Evolutionary conservation across 75 land plant genomes (phyloP).

Genomic region (Sequoiadendron giganteum): DNA sequence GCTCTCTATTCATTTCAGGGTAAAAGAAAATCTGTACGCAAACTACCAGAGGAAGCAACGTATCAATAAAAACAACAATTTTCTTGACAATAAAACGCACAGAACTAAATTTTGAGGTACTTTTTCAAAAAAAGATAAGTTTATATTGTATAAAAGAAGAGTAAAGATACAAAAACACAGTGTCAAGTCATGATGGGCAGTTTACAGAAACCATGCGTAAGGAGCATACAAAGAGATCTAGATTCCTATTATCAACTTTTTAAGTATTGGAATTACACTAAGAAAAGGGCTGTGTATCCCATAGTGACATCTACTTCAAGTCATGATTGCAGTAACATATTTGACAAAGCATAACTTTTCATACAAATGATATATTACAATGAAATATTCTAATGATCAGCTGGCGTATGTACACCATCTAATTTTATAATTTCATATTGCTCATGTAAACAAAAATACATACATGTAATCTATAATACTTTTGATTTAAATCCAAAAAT

Average conservation of each 20-base stretch:
- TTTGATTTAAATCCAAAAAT: neutral
- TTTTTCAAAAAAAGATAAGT: too few species aligned
- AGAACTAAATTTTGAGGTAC: neutral
- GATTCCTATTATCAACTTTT: too few species aligned
- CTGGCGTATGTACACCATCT: neutral
- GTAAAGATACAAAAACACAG: too few species aligned
- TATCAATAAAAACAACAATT: neutral
- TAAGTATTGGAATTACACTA: neutral
- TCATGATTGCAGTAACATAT: neutral
- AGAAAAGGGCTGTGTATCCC: neutral
- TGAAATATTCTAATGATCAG: neutral
- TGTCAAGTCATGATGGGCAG: too few species aligned
- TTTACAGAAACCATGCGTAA: too few species aligned
- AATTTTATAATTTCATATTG: neutral
- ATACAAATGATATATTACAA: neutral
- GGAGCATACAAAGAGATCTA: too few species aligned
- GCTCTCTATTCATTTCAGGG: too few species aligned
- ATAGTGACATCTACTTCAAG: neutral
- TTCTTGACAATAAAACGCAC: neutral
- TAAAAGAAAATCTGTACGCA: too few species aligned
- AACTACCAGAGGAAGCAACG: neutral
- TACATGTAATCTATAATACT: neutral
- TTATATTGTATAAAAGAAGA: too few species aligned
- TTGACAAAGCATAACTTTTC: neutral
- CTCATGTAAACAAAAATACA: neutral